phyloP scores from a whole-genome alignment of 139 green algal species.

The Parachlorella kessleri region DNA sequence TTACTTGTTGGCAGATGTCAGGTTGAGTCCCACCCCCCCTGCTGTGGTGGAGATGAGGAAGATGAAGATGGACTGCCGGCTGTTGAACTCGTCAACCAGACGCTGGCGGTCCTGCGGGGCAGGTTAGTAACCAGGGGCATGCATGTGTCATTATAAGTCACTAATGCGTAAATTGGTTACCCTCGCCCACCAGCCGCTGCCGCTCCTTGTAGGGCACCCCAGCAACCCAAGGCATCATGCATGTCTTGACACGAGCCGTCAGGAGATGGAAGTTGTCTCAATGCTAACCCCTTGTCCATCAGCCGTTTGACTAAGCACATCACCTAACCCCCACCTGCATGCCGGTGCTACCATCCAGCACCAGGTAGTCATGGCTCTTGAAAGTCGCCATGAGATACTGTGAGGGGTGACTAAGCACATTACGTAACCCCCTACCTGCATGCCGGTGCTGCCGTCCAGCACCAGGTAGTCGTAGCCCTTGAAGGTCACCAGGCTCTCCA shows the following conservation, averaged over 20 bases:
- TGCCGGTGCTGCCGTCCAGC: slow-evolving; percentile 55
- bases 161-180: too few relatives aligned
- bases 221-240: too few relatives aligned
- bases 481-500: slow-evolving; percentile 44
- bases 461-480: slow-evolving; percentile 42
- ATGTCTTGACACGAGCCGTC: too few relatives aligned
- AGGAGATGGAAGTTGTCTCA: too few relatives aligned
- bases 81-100: slow-evolving; percentile 71
- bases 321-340: background rate
- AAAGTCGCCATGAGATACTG: slow-evolving; percentile 42
- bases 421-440: background rate
- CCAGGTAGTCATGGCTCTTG: slow-evolving; percentile 39
- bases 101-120: slow-evolving; percentile 47
- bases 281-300: too few relatives aligned
- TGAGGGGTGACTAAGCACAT: too few relatives aligned
- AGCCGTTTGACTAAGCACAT: too few relatives aligned
- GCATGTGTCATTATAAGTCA: too few relatives aligned
- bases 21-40: slow-evolving; percentile 74
- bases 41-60: slow-evolving; percentile 65
- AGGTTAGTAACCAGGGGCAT: too few relatives aligned
- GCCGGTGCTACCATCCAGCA: slow-evolving; percentile 57
- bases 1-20: slow-evolving; percentile 64
- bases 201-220: too few relatives aligned
- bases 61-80: slow-evolving; percentile 43
- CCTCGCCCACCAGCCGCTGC: too few relatives aligned